These are phyloP conservation scores for Pythium guiyangense DNA, from an alignment of 352 stramenopile species.

Conservation along the genomic window DNA sequence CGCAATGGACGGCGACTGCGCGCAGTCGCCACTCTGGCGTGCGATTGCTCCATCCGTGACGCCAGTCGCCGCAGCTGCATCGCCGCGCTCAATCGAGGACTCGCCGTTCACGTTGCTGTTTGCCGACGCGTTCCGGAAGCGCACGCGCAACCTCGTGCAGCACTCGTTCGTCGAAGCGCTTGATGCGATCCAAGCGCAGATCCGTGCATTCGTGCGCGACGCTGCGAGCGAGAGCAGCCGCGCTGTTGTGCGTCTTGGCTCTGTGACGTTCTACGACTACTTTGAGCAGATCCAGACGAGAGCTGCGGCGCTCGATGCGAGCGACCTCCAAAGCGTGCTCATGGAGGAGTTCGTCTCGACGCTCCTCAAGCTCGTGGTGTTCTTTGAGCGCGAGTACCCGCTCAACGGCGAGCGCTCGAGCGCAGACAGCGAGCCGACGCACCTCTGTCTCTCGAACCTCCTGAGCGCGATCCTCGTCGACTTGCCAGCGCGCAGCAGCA, in stretches of 20 bases:
- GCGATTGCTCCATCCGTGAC: background rate
- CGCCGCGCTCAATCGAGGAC: background rate
- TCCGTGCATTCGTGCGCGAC: conserved; percentile 35
- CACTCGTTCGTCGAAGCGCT: conserved; percentile 72
- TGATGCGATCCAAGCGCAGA: conserved; percentile 59
- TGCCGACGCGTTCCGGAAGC: conserved; percentile 50
- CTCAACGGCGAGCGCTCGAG: conserved; percentile 6
- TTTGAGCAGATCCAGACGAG: conserved; percentile 74
- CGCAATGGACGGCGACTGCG: conserved; percentile 26
- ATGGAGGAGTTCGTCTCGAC: conserved; percentile 74
- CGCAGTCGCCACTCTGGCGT: conserved; percentile 33
- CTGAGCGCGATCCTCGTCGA: conserved; percentile 53
- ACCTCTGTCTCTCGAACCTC: conserved; percentile 64
- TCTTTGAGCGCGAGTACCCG: conserved; percentile 69
- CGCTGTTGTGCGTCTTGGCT: conserved; percentile 22
- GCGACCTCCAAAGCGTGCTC: conserved; percentile 71
- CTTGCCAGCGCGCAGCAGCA: conserved; percentile 36
- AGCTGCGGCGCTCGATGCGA: conserved; percentile 52
- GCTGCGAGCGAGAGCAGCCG: conserved; percentile 16
- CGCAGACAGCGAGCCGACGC: conserved; percentile 20
- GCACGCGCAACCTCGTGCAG: conserved; percentile 68
- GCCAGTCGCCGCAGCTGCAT: background rate
- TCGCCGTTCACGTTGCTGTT: conserved; percentile 68
- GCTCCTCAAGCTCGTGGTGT: conserved; percentile 62
- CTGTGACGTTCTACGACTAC: conserved; percentile 70